A percentile compares a stretch with the other conserved stretches of the same genome.
Conservation (phyloP, 495 filamentous ascomycete genomes). For the Penicillium parvum region DNA sequence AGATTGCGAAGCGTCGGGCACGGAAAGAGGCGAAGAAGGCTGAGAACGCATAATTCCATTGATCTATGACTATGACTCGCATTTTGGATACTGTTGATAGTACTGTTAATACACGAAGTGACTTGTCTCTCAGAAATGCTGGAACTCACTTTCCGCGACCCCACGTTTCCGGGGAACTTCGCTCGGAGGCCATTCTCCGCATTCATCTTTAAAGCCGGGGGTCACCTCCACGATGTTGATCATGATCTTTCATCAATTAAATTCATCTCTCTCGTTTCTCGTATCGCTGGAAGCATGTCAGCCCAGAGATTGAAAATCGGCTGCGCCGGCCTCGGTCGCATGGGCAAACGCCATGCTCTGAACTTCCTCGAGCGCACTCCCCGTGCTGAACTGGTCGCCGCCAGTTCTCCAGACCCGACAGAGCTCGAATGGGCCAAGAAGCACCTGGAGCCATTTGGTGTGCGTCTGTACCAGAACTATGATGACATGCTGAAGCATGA, state of each 20-base stretch:
- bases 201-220: slow-evolving; percentile 9
- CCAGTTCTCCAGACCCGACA: slow-evolving; percentile 42
- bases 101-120: too few species aligned
- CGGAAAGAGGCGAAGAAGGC: slow-evolving; percentile 26
- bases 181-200: slow-evolving; percentile 23
- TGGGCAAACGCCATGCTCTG: slow-evolving; percentile 55
- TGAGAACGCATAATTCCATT: slow-evolving; percentile 4
- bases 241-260: background rate
- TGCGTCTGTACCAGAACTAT: slow-evolving; percentile 48
- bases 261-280: background rate
- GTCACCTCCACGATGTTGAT: background rate
- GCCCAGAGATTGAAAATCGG: slow-evolving; percentile 43
- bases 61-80: background rate
- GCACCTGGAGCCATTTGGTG: slow-evolving; percentile 45
- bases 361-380: slow-evolving; percentile 51
- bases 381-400: slow-evolving; percentile 50
- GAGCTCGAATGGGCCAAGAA: slow-evolving; percentile 50
- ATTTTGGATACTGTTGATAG: too few species aligned
- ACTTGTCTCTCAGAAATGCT: too few species aligned
- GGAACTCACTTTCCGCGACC: slow-evolving; percentile 28
- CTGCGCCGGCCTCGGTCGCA: slow-evolving; percentile 53
- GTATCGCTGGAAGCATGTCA: slow-evolving; percentile 33
- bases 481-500: slow-evolving; percentile 54
- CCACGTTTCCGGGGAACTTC: slow-evolving; percentile 7
- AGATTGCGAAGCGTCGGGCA: slow-evolving; percentile 30